These are phyloP conservation scores for Coemansia pectinata DNA, from an alignment of 192 early-diverging fungal species.

Conservation along the genomic window DNA sequence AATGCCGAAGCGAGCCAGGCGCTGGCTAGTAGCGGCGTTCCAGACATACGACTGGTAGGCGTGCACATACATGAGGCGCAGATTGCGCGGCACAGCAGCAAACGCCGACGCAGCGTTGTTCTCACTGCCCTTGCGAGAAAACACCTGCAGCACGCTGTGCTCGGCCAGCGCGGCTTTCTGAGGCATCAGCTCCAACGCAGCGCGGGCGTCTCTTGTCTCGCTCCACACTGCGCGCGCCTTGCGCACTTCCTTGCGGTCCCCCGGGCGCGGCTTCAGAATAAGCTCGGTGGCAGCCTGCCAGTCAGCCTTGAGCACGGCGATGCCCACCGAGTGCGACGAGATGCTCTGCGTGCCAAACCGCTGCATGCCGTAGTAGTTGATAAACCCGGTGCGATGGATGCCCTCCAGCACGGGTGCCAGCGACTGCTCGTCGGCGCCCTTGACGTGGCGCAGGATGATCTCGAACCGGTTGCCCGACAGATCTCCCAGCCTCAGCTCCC, in stretches of 20 bases:
- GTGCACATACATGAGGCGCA: conserved; percentile 92
- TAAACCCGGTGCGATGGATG: conserved; percentile 76
- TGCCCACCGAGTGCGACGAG: conserved; percentile 79
- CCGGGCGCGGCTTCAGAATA: conserved; percentile 79
- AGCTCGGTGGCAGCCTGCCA: conserved; percentile 76
- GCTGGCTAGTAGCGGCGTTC: conserved; percentile 82
- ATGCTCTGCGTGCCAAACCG: conserved; percentile 89
- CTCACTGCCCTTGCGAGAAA: conserved; percentile 50
- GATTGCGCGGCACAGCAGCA: conserved; percentile 74
- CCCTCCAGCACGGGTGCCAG: conserved; percentile 64
- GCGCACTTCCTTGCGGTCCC: conserved; percentile 64
- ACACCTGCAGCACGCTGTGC: conserved; percentile 62
- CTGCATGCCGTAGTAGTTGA: conserved; percentile 99
- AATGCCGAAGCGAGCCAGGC: conserved; percentile 68
- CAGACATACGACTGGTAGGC: conserved; percentile 95
- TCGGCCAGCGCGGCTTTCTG: conserved; percentile 68
- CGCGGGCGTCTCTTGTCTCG: conserved; percentile 60
- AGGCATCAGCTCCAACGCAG: conserved; percentile 68
- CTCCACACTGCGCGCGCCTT: conserved; percentile 73
- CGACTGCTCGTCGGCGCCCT: conserved; percentile 52
- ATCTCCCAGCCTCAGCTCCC: conserved; percentile 79
- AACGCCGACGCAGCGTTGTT: conserved; percentile 66
- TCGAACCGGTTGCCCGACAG: conserved; percentile 87
- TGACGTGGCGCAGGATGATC: conserved; percentile 71
- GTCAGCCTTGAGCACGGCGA: conserved; percentile 68